Base-by-base conservation (phyloP, 768 basidiomycete genomes). In the Harrya chromipes region DNA sequence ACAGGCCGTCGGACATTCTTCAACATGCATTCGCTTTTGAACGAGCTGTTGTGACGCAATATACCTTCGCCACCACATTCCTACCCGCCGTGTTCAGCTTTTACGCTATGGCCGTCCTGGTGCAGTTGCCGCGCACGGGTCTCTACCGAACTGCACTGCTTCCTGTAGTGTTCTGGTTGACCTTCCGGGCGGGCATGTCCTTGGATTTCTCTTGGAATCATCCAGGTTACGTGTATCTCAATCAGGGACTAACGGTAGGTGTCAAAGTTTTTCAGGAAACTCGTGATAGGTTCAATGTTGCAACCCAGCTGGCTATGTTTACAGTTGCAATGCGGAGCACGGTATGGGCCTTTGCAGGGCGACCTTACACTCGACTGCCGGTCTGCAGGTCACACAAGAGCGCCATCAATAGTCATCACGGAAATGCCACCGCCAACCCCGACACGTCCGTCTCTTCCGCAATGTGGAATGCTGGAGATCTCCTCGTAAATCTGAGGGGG, bases 81-180 rank as follows among this genome's bases (percentile, higher is more conserved):
- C 21, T 76, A 14, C 79, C 78, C 1, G 62, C 73, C 14, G 19
- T 78, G 1, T 47, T 76, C 20, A 68, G 68, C 49, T 81, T 77
- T 63, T 81, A 78, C 68, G 64, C 58, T 11, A 77, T 78, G 46
- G 82, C 82, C 12, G 61, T 80, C 29, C 71, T 85, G 42, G 78
- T 82, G 7, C 68, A 79, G 34, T 59, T 75, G 13, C 77, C 77
- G 0, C 64, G 63, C 27, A 80, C 81, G 1, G 63, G 66, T 39
- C 40, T 65, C 4, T 61, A 76, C 48, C 76, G 80, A 40, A 50
- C 73, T 27, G 74, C 76, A 12, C 53, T 83, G 31, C 70, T 83
- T 23, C 80, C 81, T 3, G 50, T 78, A 12, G 73, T 79, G 4
- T 59, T 79, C 26, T 77, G 72, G 68, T 48, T 64, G 7, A 61